These are phyloP conservation scores for Xanthoconium purpureum DNA, from an alignment of 768 basidiomycete species.

Conservation along the genomic window DNA sequence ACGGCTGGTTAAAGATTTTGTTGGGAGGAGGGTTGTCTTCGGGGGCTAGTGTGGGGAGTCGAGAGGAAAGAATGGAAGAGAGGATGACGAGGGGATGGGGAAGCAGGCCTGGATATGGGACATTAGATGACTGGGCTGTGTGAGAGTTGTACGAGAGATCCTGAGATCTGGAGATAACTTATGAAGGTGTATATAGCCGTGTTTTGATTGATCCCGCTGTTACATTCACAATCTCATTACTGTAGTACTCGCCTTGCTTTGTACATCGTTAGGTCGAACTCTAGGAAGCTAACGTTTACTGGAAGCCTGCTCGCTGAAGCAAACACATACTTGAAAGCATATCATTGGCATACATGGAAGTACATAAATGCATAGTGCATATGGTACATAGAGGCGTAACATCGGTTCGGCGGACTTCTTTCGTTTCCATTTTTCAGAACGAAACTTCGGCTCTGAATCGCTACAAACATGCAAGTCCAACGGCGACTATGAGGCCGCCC, in stretches of 20 bases:
- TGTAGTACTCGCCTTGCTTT: background rate
- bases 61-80: constrained; percentile 53
- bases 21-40: constrained; percentile 23
- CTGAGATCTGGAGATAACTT: constrained; percentile 10
- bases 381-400: constrained; percentile 14
- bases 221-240: background rate
- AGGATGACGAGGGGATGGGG: constrained; percentile 50
- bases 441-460: constrained; percentile 18
- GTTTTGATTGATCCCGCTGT: background rate
- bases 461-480: constrained; percentile 33
- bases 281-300: background rate
- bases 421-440: background rate
- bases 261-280: background rate
- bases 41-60: constrained; percentile 21
- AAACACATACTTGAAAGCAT: constrained; percentile 14
- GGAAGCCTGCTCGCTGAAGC: background rate
- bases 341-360: constrained; percentile 10
- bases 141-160: constrained; percentile 18
- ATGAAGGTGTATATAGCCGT: constrained; percentile 4
- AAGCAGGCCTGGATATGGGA: constrained; percentile 38
- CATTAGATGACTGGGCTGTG: constrained; percentile 58
- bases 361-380: constrained; percentile 6
- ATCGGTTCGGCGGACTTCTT: background rate
- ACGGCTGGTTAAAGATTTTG: constrained; percentile 26
- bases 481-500: constrained; percentile 30